A percentile compares a stretch with the other conserved stretches of the same genome.
These are phyloP conservation scores for Astragalus glycyphyllos DNA, from an alignment of 306 rosid genomes.

Conservation along the genomic window DNA sequence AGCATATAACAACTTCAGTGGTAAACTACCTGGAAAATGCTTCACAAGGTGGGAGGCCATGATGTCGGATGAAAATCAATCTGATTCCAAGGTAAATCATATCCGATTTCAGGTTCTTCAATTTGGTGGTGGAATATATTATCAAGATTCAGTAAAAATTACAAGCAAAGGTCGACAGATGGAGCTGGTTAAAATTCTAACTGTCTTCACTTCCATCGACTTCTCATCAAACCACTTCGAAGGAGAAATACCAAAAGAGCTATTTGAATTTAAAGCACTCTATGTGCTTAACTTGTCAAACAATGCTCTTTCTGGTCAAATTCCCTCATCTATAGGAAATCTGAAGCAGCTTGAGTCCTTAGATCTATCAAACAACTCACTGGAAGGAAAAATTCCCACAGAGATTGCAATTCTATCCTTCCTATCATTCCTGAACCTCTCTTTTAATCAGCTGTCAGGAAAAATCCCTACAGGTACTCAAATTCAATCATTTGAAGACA, in stretches of 20 bases:
- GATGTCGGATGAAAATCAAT: slow-evolving; percentile 31
- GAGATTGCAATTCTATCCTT: slow-evolving; percentile 44
- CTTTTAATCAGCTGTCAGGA: slow-evolving; percentile 47
- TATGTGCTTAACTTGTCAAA: slow-evolving; percentile 54
- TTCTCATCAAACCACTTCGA: slow-evolving; percentile 53
- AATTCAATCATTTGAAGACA: slow-evolving; percentile 41
- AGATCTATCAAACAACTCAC: slow-evolving; percentile 53
- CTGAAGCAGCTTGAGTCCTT: slow-evolving; percentile 54
- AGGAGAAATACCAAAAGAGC: slow-evolving; percentile 54
- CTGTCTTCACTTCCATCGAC: slow-evolving; percentile 50
- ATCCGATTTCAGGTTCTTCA: not conserved
- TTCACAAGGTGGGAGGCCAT: slow-evolving; percentile 58
- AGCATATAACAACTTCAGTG: slow-evolving; percentile 54
- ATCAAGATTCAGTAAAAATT: slow-evolving; percentile 50
- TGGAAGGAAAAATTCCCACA: slow-evolving; percentile 50
- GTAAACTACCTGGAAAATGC: slow-evolving; percentile 38
- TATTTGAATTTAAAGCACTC: slow-evolving; percentile 49
- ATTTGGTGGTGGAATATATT: slow-evolving; percentile 20
- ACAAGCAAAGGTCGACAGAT: slow-evolving; percentile 47
- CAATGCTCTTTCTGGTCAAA: slow-evolving; percentile 51
- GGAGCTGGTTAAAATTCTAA: slow-evolving; percentile 51
- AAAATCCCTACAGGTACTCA: slow-evolving; percentile 51
- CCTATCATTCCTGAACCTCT: slow-evolving; percentile 52
- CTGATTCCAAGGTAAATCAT: not conserved
- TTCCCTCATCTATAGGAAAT: slow-evolving; percentile 51